Evolutionary conservation across 495 filamentous ascomycete species (phyloP), one percentile per base, ranked within the genome.

Genomic region (Hyaloscypha bicolor): DNA sequence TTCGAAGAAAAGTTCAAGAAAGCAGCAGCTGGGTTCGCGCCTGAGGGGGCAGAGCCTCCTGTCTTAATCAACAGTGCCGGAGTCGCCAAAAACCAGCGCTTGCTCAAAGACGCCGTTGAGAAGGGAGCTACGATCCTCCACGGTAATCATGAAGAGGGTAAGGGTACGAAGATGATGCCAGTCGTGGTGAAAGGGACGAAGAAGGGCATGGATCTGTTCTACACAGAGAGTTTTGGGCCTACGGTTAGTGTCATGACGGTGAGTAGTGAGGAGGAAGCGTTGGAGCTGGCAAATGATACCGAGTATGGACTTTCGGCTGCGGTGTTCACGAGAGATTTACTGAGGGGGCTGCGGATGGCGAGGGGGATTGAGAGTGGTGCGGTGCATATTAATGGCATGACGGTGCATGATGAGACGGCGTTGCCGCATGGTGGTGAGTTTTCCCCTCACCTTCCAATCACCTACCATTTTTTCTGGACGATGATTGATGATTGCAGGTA

Each of bases 351-450:
- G 71, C 84, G 89, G 58, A 80, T 96, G 35, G 87, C 93, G 56
- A 89, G 84, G 74, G 80, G 86, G 73, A 86, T 97, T 53, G 87
- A 94, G 78, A 88, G 90, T 12, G 94, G 94, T 31, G 90, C 90
- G 30, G 91, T 97, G 32, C 93, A 97, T 75, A 94, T 97, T 73
- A 97, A 97, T 75, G 83, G 80, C 39, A 88, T 93, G 86, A 92
- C 88, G 3, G 83, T 97, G 1, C 93, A 97, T 73, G 94, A 97
- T 68, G 93, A 96, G 78, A 77, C 86, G 14, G 80, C 80, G 22
- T 74, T 96, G 64, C 92, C 93, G 6, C 93, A 96, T 77, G 93
- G 94, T 30, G 94, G 71, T 70, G 51, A 69, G 70, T 68, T 25
- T 19, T 19, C 37, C 55, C 35, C 33, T 35, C 60, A 21, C 35